These are phyloP conservation scores for Halophytophthora batemanensis DNA, from an alignment of 352 stramenopile species.

Conservation along the genomic window DNA sequence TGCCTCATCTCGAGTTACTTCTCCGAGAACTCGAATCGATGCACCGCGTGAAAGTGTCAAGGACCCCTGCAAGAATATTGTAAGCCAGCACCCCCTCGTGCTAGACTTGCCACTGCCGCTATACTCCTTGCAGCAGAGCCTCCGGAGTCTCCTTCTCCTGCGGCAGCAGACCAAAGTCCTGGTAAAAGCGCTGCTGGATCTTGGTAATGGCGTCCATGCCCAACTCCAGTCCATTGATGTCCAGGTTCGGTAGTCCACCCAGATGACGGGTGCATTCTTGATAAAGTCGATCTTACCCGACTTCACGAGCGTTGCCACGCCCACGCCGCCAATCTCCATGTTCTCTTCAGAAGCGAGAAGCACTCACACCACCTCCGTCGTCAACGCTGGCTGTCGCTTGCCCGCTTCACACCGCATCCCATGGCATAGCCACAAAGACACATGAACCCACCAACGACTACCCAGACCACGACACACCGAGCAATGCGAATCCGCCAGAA, in stretches of 20 bases:
- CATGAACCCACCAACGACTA: not conserved
- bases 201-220: conserved; percentile 76
- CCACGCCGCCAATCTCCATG: conserved; percentile 69
- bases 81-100: too few species aligned
- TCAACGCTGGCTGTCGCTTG: conserved; percentile 52
- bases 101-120: too few species aligned
- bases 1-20: too few species aligned
- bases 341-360: conserved; percentile 89
- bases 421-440: not conserved
- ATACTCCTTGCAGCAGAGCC: too few species aligned
- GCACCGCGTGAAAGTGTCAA: too few species aligned
- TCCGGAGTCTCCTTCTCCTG: conserved; percentile 73
- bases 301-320: conserved; percentile 83
- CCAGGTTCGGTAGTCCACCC: conserved; percentile 87
- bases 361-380: conserved; percentile 78
- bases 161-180: conserved; percentile 78
- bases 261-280: conserved; percentile 90
- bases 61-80: too few species aligned
- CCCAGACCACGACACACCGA: too few species aligned
- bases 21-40: too few species aligned
- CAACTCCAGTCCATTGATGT: conserved; percentile 88
- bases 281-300: conserved; percentile 89
- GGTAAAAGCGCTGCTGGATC: conserved; percentile 88
- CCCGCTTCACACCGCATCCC: conserved; percentile 51
- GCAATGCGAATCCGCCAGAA: not conserved